Evolutionary conservation across 1,284 basidiomycete genomes (phyloP).

Genomic region (Irpex rosettiformis): DNA sequence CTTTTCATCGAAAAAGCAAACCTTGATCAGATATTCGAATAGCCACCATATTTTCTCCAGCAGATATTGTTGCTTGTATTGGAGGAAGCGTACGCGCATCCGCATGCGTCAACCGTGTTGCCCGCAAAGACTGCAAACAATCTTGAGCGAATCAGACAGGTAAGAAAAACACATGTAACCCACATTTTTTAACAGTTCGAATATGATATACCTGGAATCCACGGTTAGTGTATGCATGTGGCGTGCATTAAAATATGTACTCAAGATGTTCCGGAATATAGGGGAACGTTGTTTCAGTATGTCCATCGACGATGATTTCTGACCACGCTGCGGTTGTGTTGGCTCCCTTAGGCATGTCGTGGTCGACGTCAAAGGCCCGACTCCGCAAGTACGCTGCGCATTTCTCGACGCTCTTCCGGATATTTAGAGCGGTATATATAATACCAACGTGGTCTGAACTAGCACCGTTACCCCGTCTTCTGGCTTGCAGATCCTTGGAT

Average conservation of each 20-base stretch:
- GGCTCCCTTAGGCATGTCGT: slow-evolving; percentile 31
- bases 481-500: slow-evolving; percentile 52
- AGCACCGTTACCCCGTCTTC: slow-evolving; percentile 21
- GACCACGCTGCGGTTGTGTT: slow-evolving; percentile 44
- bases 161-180: slow-evolving; percentile 21
- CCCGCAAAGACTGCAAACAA: slow-evolving; percentile 60
- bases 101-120: slow-evolving; percentile 52
- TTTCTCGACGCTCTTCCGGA: slow-evolving; percentile 68
- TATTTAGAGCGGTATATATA: slow-evolving; percentile 75
- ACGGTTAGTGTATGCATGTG: neutral
- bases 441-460: slow-evolving; percentile 78
- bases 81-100: slow-evolving; percentile 42
- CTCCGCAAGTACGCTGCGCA: slow-evolving; percentile 60
- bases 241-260: slow-evolving; percentile 36
- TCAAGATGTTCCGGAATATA: slow-evolving; percentile 90
- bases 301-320: slow-evolving; percentile 71
- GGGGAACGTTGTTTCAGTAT: slow-evolving; percentile 70
- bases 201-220: slow-evolving; percentile 71
- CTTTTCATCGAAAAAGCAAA: slow-evolving; percentile 22
- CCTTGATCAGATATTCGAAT: slow-evolving; percentile 88
- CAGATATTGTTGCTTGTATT: slow-evolving; percentile 71
- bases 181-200: slow-evolving; percentile 87
- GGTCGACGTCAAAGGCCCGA: slow-evolving; percentile 43
- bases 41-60: slow-evolving; percentile 66
- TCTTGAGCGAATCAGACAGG: neutral